Evolutionary conservation across 495 filamentous ascomycete species (phyloP).

Genomic region (Aspergillus heteromorphus): DNA sequence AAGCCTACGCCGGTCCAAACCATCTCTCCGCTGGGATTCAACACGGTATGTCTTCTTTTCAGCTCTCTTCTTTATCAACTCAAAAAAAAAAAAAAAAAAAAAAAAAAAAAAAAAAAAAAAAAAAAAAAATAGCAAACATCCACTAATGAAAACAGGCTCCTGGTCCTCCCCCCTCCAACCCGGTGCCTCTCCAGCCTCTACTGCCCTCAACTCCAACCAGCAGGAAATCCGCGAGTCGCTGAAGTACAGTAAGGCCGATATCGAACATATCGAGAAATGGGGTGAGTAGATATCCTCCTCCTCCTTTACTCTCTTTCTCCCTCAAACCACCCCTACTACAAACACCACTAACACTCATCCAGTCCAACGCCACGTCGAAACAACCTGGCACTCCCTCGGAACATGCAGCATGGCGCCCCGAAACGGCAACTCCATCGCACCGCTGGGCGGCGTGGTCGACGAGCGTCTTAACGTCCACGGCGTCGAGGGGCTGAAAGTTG

Average conservation of each 20-base stretch:
- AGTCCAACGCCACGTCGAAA: constrained; percentile 62
- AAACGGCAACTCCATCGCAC: constrained; percentile 73
- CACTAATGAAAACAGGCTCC: constrained; percentile 34
- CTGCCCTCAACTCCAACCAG: constrained; percentile 45
- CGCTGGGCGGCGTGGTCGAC: constrained; percentile 70
- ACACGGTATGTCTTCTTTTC: constrained; percentile 32
- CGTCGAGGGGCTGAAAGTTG: constrained; percentile 74
- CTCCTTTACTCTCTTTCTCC: not conserved
- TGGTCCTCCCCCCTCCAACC: constrained; percentile 40
- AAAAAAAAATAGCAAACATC: too few relatives aligned
- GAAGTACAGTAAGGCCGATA: constrained; percentile 62
- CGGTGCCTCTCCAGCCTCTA: constrained; percentile 43
- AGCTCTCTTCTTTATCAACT: not conserved
- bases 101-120: not conserved
- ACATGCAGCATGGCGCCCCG: constrained; percentile 79
- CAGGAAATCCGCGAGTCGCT: constrained; percentile 56
- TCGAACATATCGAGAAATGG: constrained; percentile 70
- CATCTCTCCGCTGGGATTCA: constrained; percentile 70
- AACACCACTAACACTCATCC: not conserved
- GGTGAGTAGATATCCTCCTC: constrained; percentile 35
- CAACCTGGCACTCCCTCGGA: constrained; percentile 67
- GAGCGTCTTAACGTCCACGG: constrained; percentile 77
- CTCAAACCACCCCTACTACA: not conserved
- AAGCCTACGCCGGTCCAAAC: constrained; percentile 66
- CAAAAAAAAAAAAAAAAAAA: not conserved